Base-by-base conservation (phyloP, 306 rosid species). In the Urtica urens region DNA sequence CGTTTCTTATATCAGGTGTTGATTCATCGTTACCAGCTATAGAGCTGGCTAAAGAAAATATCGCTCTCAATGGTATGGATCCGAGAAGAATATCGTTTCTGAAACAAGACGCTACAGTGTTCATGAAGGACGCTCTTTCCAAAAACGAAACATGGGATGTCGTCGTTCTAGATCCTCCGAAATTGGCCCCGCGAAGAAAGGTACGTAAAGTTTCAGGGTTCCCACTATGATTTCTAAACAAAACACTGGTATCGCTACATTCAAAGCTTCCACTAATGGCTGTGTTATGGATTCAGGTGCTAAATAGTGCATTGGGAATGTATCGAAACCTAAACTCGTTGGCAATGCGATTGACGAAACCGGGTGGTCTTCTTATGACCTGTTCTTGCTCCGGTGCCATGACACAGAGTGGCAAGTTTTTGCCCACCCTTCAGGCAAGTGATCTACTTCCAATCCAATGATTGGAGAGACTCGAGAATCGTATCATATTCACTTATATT, bases 311-410 rank as follows among this genome's bases (percentile, higher is more conserved):
- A 44, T 74, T 83, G 51, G 92, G 95, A 23, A 90, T 90, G 95
- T 90, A 84, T 68, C 73, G 93, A 53, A 81, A 58, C 51, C 60
- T 84, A 65, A 90, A 90, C 70, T 90, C 95, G 12, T 60, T 81
- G 29, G 93, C 95, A 7, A 81, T 90, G 93, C 81, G 69, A 57
- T 67, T 90, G 67, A 90, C 97, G 25, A 81, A 63, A 67, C 75
- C 62, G 62, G 95, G 95, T 7, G 93, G 97, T 52, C 84, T 90
- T 70, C 80, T 90, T 31, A 84, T 90, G 97, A 84, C 93, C 10
- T 84, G 93, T 75, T 84, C 93, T 6, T 88, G 97, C 53, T 79
- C 97, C 19, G 97, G 93, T 70, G 97, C 93, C 48, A 71, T 90
- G 70, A 73, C 87, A 6, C 95, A 84, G 46, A 84, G 93, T 60